phyloP scores from a whole-genome alignment of 495 filamentous ascomycete genomes.

The Penicillium turbatum region DNA sequence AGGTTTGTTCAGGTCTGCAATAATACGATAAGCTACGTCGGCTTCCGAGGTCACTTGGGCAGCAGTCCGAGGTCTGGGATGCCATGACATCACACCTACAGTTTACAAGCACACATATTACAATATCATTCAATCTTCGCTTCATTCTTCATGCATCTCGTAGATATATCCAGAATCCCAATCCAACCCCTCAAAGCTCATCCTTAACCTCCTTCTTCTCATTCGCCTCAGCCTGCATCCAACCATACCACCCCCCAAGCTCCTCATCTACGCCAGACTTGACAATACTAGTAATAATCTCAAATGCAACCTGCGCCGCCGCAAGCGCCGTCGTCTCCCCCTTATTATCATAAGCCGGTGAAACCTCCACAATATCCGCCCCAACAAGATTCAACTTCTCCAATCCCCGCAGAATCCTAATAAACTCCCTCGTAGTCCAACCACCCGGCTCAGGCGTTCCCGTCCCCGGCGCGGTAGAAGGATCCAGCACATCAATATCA shows the following conservation, averaged over 20 bases:
- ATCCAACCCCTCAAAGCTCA: slow-evolving; percentile 37
- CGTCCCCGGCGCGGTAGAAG: slow-evolving; percentile 65
- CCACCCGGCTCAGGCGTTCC: slow-evolving; percentile 72
- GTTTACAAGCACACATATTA: too few relatives aligned
- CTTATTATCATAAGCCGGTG: slow-evolving; percentile 77
- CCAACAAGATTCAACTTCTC: slow-evolving; percentile 69
- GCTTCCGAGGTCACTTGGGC: neutral
- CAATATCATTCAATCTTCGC: slow-evolving; percentile 7
- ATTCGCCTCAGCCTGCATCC: slow-evolving; percentile 20
- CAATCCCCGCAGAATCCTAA: slow-evolving; percentile 63
- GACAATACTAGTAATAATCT: slow-evolving; percentile 77
- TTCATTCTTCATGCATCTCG: slow-evolving; percentile 17
- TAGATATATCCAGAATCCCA: slow-evolving; percentile 11
- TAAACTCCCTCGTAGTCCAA: slow-evolving; percentile 70
- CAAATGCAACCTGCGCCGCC: slow-evolving; percentile 77
- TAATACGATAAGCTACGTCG: too few relatives aligned
- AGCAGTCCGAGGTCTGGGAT: neutral
- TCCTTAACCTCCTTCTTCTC: slow-evolving; percentile 32
- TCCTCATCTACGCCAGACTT: slow-evolving; percentile 55
- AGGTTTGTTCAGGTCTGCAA: too few relatives aligned
- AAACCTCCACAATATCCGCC: slow-evolving; percentile 80
- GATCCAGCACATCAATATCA: slow-evolving; percentile 74
- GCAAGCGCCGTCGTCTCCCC: slow-evolving; percentile 81
- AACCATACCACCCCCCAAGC: slow-evolving; percentile 44
- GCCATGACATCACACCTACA: slow-evolving; percentile 1